Percentiles rank a stretch among this genome's conserved stretches.
These are phyloP conservation scores for Millerago galiae DNA, from an alignment of 805 yeast species.

Conservation along the genomic window DNA sequence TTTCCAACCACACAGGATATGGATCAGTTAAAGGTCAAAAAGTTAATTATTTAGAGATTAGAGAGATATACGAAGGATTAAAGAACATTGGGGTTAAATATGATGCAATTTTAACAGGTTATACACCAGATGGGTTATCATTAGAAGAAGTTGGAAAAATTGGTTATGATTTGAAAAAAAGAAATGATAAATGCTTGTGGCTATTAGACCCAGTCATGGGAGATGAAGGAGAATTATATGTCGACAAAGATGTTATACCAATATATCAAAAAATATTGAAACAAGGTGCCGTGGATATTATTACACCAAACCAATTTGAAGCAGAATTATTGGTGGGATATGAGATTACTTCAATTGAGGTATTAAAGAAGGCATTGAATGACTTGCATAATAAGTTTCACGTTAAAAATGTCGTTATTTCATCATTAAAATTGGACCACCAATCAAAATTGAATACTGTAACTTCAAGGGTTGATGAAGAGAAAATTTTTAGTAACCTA, in stretches of 20 bases:
- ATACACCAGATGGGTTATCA: constrained; percentile 52
- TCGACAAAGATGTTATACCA: constrained; percentile 53
- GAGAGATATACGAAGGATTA: constrained; percentile 34
- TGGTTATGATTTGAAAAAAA: constrained; percentile 30
- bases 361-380: constrained; percentile 41
- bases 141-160: constrained; percentile 37
- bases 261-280: constrained; percentile 43
- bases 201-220: constrained; percentile 78
- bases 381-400: constrained; percentile 41
- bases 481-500: constrained; percentile 7
- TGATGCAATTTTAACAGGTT: constrained; percentile 59
- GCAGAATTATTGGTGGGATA: constrained; percentile 61
- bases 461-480: constrained; percentile 13
- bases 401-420: constrained; percentile 58
- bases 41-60: constrained; percentile 35
- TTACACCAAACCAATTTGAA: constrained; percentile 92
- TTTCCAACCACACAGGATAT: constrained; percentile 69
- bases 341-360: constrained; percentile 33
- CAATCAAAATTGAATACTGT: constrained; percentile 12
- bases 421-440: constrained; percentile 41
- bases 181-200: constrained; percentile 37
- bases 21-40: constrained; percentile 47
- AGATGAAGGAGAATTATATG: constrained; percentile 67
- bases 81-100: constrained; percentile 31
- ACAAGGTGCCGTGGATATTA: constrained; percentile 50